Conservation (phyloP, 306 rosid genomes). For the Mimosa bimucronata region DNA sequence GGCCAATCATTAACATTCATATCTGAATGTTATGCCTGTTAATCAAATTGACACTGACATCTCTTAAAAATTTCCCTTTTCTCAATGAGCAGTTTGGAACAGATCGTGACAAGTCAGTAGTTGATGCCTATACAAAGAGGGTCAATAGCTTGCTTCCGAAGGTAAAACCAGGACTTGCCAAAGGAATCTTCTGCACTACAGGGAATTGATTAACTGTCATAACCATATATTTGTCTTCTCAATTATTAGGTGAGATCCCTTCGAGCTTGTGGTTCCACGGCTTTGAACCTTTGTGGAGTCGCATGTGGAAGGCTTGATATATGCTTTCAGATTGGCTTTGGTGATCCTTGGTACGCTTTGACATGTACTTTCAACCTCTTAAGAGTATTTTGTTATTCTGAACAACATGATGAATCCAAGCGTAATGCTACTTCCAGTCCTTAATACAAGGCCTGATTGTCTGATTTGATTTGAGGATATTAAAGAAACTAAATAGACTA, state of each 20-base stretch:
- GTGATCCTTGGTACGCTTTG: slow-evolving; percentile 87
- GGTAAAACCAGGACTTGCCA: slow-evolving; percentile 53
- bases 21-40: slow-evolving; percentile 10
- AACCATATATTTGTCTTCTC: slow-evolving; percentile 6
- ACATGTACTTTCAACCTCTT: background rate
- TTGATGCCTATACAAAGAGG: slow-evolving; percentile 70
- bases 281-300: slow-evolving; percentile 91
- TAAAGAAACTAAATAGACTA: too few species aligned
- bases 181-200: slow-evolving; percentile 28
- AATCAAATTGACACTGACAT: slow-evolving; percentile 28
- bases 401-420: background rate
- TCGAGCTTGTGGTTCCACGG: slow-evolving; percentile 92
- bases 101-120: slow-evolving; percentile 68
- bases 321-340: slow-evolving; percentile 72
- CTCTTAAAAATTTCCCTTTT: slow-evolving; percentile 29
- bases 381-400: background rate
- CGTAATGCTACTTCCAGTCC: too few species aligned
- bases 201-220: slow-evolving; percentile 31
- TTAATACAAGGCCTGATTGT: too few species aligned
- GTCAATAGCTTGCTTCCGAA: slow-evolving; percentile 79
- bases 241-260: slow-evolving; percentile 86
- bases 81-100: slow-evolving; percentile 81
- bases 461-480: too few species aligned
- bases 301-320: slow-evolving; percentile 96
- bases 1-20: background rate